Evolutionary conservation across 768 basidiomycete species (phyloP).

Genomic region (Russula foetens): DNA sequence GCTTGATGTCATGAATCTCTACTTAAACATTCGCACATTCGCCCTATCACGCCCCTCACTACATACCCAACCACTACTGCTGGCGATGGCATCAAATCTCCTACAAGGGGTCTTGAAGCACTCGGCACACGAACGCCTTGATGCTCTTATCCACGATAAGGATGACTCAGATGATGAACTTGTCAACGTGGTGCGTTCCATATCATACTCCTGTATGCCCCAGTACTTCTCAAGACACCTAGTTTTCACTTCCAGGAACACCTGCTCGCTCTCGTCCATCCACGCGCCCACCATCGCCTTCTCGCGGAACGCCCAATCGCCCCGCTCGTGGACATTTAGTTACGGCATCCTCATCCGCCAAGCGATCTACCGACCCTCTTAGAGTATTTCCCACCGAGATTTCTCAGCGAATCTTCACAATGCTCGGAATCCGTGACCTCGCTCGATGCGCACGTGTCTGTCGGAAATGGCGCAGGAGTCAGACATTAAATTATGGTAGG

Average conservation of each 20-base stretch:
- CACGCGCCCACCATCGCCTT: slow-evolving; percentile 42
- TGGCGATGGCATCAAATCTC: slow-evolving; percentile 31
- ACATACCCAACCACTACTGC: not conserved
- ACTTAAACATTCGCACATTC: not conserved
- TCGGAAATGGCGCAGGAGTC: slow-evolving; percentile 81
- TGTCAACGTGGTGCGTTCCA: slow-evolving; percentile 55
- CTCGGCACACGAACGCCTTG: slow-evolving; percentile 32
- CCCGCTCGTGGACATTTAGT: slow-evolving; percentile 42
- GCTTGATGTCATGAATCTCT: not conserved
- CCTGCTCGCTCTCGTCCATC: slow-evolving; percentile 45
- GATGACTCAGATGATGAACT: slow-evolving; percentile 62
- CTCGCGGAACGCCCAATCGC: slow-evolving; percentile 35
- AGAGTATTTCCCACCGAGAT: slow-evolving; percentile 71
- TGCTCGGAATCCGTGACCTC: slow-evolving; percentile 54
- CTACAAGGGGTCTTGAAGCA: slow-evolving; percentile 64
- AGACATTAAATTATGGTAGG: slow-evolving; percentile 86
- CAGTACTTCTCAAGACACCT: slow-evolving; percentile 1
- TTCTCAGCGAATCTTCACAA: slow-evolving; percentile 67
- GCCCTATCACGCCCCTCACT: no score
- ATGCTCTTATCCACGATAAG: slow-evolving; percentile 30
- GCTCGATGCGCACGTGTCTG: slow-evolving; percentile 74
- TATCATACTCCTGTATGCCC: not conserved
- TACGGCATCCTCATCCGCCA: slow-evolving; percentile 27
- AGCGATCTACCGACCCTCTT: slow-evolving; percentile 46
- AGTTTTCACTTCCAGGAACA: slow-evolving; percentile 64